These are phyloP conservation scores for Primulina huaijiensis DNA, from an alignment of 257 asterid species.

Conservation along the genomic window DNA sequence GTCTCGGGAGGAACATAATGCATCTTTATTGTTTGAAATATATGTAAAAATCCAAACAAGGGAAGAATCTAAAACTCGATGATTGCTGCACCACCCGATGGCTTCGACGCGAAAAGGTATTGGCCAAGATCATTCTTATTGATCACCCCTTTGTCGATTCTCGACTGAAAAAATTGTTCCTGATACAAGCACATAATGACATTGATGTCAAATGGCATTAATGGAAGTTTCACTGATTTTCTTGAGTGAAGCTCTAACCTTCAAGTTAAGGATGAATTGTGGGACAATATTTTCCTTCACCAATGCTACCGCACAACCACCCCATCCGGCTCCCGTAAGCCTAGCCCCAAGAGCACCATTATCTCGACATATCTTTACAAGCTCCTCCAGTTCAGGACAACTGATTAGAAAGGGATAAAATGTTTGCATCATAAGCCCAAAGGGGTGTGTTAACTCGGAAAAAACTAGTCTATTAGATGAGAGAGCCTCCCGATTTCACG, in stretches of 20 bases:
- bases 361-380: conserved; percentile 57
- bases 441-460: not conserved
- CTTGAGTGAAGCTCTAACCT: conserved; percentile 38
- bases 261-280: conserved; percentile 78
- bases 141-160: conserved; percentile 78
- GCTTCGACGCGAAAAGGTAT: conserved; percentile 89
- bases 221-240: not conserved
- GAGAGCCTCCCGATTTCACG: too few species aligned
- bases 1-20: too few species aligned
- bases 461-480: not conserved
- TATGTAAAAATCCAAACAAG: too few species aligned
- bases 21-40: too few species aligned
- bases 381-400: conserved; percentile 94
- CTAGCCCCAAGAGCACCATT: conserved; percentile 94
- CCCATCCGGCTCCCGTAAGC: conserved; percentile 99
- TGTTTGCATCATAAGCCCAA: too few species aligned
- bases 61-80: conserved; percentile 37
- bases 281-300: conserved; percentile 82
- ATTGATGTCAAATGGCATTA: not conserved
- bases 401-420: conserved; percentile 33
- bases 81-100: conserved; percentile 95
- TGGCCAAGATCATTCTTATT: conserved; percentile 62
- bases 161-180: conserved; percentile 81
- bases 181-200: conserved; percentile 20
- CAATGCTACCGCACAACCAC: conserved; percentile 92